phyloP scores from a whole-genome alignment of 352 stramenopile species.

The Phytophthora pluvialis region DNA sequence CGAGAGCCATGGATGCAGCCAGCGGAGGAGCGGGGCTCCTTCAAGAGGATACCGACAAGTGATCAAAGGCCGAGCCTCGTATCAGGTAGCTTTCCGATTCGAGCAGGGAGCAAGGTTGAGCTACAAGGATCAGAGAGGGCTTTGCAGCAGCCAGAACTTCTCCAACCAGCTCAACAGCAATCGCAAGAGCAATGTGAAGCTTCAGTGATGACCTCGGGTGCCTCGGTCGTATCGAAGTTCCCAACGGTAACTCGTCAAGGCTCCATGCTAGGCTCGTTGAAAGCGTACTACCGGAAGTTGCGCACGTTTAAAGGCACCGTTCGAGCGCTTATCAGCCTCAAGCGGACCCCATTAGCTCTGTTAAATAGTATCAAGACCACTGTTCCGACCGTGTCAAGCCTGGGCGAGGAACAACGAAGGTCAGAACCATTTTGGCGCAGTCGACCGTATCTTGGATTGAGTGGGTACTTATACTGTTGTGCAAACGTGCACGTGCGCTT shows the following conservation, averaged over 20 bases:
- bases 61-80: constrained; percentile 11
- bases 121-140: constrained; percentile 16
- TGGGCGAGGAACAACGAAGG: constrained; percentile 26
- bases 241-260: constrained; percentile 16
- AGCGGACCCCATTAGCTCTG: constrained; percentile 34
- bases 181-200: constrained; percentile 13
- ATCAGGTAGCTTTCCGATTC: constrained; percentile 23
- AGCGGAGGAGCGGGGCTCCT: constrained; percentile 21
- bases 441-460: neutral
- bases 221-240: neutral
- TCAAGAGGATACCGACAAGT: constrained; percentile 16
- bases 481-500: neutral
- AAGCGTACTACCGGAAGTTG: constrained; percentile 72
- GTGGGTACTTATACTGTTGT: neutral
- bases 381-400: neutral
- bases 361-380: constrained; percentile 4
- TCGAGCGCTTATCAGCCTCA: constrained; percentile 67
- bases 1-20: constrained; percentile 28
- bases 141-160: neutral
- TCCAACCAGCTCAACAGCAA: neutral
- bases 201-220: constrained; percentile 36
- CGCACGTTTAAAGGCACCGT: constrained; percentile 75
- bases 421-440: neutral
- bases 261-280: constrained; percentile 64
- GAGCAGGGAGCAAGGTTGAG: constrained; percentile 19